Percentiles rank a stretch among this genome's conserved stretches.
Evolutionary conservation across 2,329 filamentous ascomycete genomes (phyloP).

Genomic region (Microcyclosporella mali): DNA sequence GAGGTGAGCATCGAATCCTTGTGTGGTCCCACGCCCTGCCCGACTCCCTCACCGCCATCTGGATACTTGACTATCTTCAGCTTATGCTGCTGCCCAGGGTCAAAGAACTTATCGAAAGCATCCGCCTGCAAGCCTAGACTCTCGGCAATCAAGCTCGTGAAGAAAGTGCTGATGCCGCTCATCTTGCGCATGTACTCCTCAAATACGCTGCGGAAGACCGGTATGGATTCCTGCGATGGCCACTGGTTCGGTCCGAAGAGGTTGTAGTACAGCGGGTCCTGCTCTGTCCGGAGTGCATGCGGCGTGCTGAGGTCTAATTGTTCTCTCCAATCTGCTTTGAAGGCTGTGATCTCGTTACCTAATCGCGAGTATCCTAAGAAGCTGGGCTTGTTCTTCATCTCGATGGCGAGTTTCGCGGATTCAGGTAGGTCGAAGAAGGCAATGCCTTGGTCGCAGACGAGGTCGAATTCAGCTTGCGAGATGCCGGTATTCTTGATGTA

Average conservation of each 20-base stretch:
- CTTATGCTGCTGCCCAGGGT: conserved; percentile 68
- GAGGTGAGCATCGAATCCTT: conserved; percentile 80
- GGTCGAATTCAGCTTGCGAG: conserved; percentile 55
- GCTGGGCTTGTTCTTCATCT: conserved; percentile 42
- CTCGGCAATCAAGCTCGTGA: conserved; percentile 76
- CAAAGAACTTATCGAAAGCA: conserved; percentile 76
- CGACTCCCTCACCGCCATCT: conserved; percentile 53
- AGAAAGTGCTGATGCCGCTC: conserved; percentile 64
- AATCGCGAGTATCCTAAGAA: conserved; percentile 41
- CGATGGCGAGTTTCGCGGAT: conserved; percentile 63
- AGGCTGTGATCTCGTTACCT: conserved; percentile 61
- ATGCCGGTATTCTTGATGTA: conserved; percentile 79
- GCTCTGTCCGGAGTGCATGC: conserved; percentile 57
- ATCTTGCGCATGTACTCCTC: conserved; percentile 71
- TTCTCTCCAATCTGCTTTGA: conserved; percentile 71
- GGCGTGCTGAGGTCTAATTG: conserved; percentile 82
- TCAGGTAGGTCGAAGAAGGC: conserved; percentile 70
- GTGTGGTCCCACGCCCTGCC: conserved; percentile 66
- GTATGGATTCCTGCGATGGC: conserved; percentile 59
- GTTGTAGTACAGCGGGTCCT: conserved; percentile 65
- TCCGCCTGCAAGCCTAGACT: conserved; percentile 63
- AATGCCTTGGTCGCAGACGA: conserved; percentile 62
- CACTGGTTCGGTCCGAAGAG: conserved; percentile 73
- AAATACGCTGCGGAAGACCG: conserved; percentile 62
- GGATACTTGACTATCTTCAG: conserved; percentile 86